These are phyloP conservation scores for Fusarium denticulatum DNA, from an alignment of 2,329 filamentous ascomycete species.

Conservation along the genomic window DNA sequence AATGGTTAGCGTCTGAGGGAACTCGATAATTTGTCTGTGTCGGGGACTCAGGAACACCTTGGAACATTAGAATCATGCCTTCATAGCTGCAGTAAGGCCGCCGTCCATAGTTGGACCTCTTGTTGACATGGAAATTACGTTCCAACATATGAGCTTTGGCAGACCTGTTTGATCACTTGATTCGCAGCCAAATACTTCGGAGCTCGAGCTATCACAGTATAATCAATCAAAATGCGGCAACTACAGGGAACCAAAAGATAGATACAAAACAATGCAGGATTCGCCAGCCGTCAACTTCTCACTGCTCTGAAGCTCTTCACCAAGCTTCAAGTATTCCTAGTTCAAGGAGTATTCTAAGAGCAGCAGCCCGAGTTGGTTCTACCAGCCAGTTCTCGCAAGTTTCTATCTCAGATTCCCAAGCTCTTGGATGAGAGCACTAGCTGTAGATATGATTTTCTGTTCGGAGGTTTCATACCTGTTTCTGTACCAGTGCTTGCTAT, in stretches of 20 bases:
- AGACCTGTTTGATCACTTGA: conserved; percentile 16
- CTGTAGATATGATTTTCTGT: conserved; percentile 10
- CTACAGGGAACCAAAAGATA: too few relatives aligned
- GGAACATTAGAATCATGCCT: conserved; percentile 30
- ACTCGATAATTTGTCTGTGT: conserved; percentile 48
- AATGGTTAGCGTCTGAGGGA: conserved; percentile 41
- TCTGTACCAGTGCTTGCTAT: conserved; percentile 10
- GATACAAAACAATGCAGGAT: too few relatives aligned
- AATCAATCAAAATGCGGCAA: background rate
- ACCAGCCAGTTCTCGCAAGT: too few relatives aligned
- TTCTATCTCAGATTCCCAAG: too few relatives aligned
- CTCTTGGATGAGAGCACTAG: background rate
- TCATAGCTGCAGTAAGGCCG: conserved; percentile 32
- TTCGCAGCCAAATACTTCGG: conserved; percentile 21
- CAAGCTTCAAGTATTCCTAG: background rate
- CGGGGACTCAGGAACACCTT: conserved; percentile 48
- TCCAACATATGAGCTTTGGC: background rate
- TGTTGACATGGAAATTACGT: conserved; percentile 15
- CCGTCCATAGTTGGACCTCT: conserved; percentile 22
- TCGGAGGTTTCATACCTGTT: conserved; percentile 5
- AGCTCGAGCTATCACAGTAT: background rate
- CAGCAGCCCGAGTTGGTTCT: too few relatives aligned
- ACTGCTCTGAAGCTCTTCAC: conserved; percentile 7
- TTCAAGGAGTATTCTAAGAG: too few relatives aligned
- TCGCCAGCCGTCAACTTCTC: background rate